Base-by-base conservation (phyloP, 2,329 filamentous ascomycete genomes). In the Colletotrichum abscissum region DNA sequence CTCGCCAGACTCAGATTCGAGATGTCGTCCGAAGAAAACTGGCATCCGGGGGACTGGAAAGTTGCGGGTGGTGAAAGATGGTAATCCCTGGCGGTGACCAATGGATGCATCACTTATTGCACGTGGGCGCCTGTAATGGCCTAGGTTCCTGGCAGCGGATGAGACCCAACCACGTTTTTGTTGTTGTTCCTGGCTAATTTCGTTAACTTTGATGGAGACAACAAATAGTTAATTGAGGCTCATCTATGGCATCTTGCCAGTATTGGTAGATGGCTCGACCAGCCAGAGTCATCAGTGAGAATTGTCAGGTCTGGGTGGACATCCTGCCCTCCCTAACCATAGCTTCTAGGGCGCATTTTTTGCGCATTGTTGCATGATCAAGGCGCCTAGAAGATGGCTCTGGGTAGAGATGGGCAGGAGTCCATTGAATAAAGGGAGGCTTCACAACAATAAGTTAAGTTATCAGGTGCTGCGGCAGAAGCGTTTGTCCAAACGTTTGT, bases 101-200 rank as follows among this genome's bases (percentile, higher is more conserved):
- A 81, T 81, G 65, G 75, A 79, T 77, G 65, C 67, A 69, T 65
- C 80, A 80, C 77, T 76, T 80, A 79, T 67, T 62, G 74, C 73
- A 69, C 74, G 63, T 76, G 76, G 63, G 69, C 72, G 22, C 14
- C 38, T 56, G 57, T 35, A 35, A 60, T 26, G 14, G 67, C 54
- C 14, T 26, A 28, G 56, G 67, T 70, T 49, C 70, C 60, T 70
- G 67, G 8, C 64, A 52, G 49, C 54, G 58, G 67, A 72, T 56
- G 57, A 28, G 28, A 60, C 55, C 60, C 62, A 42, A 74, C 33
- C 68, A 74, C 52, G 63, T 63, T 74, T 72, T n/a, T 57, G 19
- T 33, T 24, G 16, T 35, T 33, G 60, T 71, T 65, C 55, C 55
- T 62, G 71, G 30, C 24, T 28, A 33, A 35, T 28, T 35, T 28